Percentiles rank a stretch among this genome's conserved stretches.
Evolutionary conservation across 1,284 basidiomycete genomes (phyloP).

Genomic region (Coniophora puteana): DNA sequence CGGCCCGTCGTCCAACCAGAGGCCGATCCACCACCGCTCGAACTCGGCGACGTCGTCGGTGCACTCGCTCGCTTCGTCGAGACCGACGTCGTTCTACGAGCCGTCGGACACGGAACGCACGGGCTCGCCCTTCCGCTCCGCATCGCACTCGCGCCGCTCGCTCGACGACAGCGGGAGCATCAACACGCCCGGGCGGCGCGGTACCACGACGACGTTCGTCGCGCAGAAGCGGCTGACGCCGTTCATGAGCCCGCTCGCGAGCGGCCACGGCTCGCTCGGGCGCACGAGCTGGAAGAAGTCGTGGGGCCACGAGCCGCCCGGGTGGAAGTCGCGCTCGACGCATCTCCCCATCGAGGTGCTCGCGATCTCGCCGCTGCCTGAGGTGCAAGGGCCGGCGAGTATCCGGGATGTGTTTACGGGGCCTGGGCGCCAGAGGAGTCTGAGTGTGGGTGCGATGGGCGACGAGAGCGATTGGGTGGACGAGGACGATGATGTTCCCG

Average conservation of each 20-base stretch:
- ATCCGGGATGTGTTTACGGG: slow-evolving; percentile 77
- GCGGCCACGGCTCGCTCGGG: slow-evolving; percentile 42
- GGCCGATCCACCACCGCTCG: slow-evolving; percentile 54
- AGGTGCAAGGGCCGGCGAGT: slow-evolving; percentile 38
- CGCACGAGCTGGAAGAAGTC: slow-evolving; percentile 85
- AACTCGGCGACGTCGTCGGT: slow-evolving; percentile 73
- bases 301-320: slow-evolving; percentile 81
- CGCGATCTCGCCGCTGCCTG: slow-evolving; percentile 54
- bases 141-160: slow-evolving; percentile 35
- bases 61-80: slow-evolving; percentile 67
- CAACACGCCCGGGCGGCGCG: slow-evolving; percentile 42
- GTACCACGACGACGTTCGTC: slow-evolving; percentile 52
- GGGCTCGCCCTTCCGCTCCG: slow-evolving; percentile 47
- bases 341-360: slow-evolving; percentile 72
- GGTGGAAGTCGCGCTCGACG: slow-evolving; percentile 71
- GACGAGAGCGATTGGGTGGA: slow-evolving; percentile 85
- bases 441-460: slow-evolving; percentile 53
- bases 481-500: slow-evolving; percentile 72
- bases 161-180: slow-evolving; percentile 47
- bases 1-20: slow-evolving; percentile 24
- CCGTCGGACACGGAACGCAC: slow-evolving; percentile 64
- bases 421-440: slow-evolving; percentile 48
- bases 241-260: slow-evolving; percentile 57
- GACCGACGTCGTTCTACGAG: slow-evolving; percentile 74
- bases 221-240: slow-evolving; percentile 72